Percentiles rank a stretch among this genome's conserved stretches.
Conservation (phyloP, 148 eudicot genomes). For the Chenopodium album region DNA sequence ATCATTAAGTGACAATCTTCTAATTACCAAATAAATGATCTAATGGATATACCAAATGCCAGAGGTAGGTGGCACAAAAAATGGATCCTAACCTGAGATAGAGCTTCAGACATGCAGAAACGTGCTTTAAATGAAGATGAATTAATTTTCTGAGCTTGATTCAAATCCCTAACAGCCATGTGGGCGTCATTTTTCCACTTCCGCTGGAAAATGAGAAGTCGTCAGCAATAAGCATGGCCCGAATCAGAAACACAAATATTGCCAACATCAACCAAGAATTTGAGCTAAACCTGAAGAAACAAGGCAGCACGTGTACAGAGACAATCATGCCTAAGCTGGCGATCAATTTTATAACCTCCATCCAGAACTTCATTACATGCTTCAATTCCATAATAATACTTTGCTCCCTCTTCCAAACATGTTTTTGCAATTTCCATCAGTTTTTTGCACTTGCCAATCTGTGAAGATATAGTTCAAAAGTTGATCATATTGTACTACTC, state of each 20-base stretch:
- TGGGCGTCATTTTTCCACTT: constrained; percentile 93
- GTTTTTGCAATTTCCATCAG: constrained; percentile 69
- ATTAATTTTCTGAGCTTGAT: constrained; percentile 66
- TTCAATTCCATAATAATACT: constrained; percentile 74
- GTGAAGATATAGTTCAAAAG: constrained; percentile 20
- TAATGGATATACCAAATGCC: not conserved
- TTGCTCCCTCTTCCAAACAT: constrained; percentile 52
- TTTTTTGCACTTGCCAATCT: constrained; percentile 77
- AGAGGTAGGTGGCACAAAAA: constrained; percentile 1
- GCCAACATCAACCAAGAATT: constrained; percentile 15
- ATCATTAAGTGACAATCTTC: constrained; percentile 1
- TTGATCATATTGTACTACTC: constrained; percentile 11
- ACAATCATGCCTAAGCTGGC: constrained; percentile 67
- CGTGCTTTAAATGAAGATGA: constrained; percentile 70
- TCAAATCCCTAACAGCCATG: constrained; percentile 84
- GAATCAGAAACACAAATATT: constrained; percentile 8
- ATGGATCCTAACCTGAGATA: constrained; percentile 52
- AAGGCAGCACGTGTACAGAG: constrained; percentile 85
- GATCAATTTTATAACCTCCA: constrained; percentile 60
- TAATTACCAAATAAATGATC: not conserved
- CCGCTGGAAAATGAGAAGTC: constrained; percentile 43
- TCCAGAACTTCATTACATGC: constrained; percentile 92
- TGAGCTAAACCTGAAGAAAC: constrained; percentile 71
- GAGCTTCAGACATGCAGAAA: constrained; percentile 66
- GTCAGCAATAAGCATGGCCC: constrained; percentile 11